Conservation (phyloP, 108 stramenopile species). For the Nitzschia palea region DNA sequence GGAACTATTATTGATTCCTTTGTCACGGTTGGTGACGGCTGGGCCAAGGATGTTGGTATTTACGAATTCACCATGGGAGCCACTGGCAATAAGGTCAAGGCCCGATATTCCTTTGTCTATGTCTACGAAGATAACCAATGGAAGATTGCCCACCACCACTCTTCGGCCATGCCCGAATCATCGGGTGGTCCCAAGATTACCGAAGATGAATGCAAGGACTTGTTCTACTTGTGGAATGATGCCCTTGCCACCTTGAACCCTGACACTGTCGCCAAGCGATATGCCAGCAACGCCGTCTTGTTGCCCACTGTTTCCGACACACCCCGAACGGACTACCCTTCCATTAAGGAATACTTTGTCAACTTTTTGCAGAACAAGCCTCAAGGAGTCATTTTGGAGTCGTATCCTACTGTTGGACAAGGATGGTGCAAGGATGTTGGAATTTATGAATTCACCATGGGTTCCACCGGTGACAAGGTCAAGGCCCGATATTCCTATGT, state of each 20-base stretch:
- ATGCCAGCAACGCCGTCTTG: conserved; percentile 46
- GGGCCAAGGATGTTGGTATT: conserved; percentile 55
- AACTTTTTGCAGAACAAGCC: conserved; percentile 53
- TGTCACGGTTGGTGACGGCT: conserved; percentile 43
- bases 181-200: conserved; percentile 25
- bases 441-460: conserved; percentile 61
- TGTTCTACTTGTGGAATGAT: conserved; percentile 59
- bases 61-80: conserved; percentile 62
- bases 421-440: conserved; percentile 56
- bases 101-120: conserved; percentile 61
- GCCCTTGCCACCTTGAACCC: conserved; percentile 49
- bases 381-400: conserved; percentile 45
- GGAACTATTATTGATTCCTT: conserved; percentile 43
- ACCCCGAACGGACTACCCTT: conserved; percentile 42
- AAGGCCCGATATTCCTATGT: conserved; percentile 58
- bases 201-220: conserved; percentile 37
- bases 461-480: conserved; percentile 44
- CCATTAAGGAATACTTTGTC: conserved; percentile 54
- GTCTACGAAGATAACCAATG: conserved; percentile 61
- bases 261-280: conserved; percentile 39
- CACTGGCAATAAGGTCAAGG: conserved; percentile 47
- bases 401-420: conserved; percentile 37
- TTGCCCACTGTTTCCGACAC: conserved; percentile 54
- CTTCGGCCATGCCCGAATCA: conserved; percentile 60
- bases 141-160: conserved; percentile 74